These are phyloP conservation scores for Saccharomyces uvarum DNA, from an alignment of 1,139 yeast genomes.

Conservation along the genomic window DNA sequence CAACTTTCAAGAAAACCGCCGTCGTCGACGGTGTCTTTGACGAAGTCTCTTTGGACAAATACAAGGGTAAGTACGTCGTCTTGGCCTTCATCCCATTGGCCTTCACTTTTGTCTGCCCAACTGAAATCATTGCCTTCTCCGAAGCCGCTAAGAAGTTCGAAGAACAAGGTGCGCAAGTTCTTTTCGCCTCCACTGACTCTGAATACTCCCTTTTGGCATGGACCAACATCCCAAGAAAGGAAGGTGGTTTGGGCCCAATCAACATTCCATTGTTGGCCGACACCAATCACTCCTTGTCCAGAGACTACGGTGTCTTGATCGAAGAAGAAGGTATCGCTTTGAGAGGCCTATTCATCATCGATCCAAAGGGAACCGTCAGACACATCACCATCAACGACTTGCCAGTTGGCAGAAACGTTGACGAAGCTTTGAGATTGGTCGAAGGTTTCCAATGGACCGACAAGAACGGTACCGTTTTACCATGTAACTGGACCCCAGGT, in stretches of 20 bases:
- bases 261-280: conserved; percentile 92
- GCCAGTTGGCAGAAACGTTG: conserved; percentile 98
- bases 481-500: conserved; percentile 99
- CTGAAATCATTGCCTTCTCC: conserved; percentile 96
- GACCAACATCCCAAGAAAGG: conserved; percentile 94
- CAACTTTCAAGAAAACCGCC: conserved; percentile 91
- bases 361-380: conserved; percentile 90
- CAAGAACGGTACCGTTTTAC: conserved; percentile 96
- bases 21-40: conserved; percentile 93
- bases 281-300: conserved; percentile 89
- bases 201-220: conserved; percentile 96
- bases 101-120: conserved; percentile 98
- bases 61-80: conserved; percentile 96
- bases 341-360: conserved; percentile 96
- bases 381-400: conserved; percentile 95
- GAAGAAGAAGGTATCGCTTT: conserved; percentile 95
- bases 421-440: conserved; percentile 91
- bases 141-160: conserved; percentile 86
- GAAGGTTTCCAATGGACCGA: conserved; percentile 99
- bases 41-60: conserved; percentile 87
- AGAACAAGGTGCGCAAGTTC: conserved; percentile 78
- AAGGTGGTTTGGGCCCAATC: conserved; percentile 96
- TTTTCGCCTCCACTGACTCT: conserved; percentile 96
- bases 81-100: conserved; percentile 97
- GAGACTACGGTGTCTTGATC: conserved; percentile 92